These are phyloP conservation scores for Moricandia arvensis DNA, from an alignment of 345 rosid species.

Conservation along the genomic window DNA sequence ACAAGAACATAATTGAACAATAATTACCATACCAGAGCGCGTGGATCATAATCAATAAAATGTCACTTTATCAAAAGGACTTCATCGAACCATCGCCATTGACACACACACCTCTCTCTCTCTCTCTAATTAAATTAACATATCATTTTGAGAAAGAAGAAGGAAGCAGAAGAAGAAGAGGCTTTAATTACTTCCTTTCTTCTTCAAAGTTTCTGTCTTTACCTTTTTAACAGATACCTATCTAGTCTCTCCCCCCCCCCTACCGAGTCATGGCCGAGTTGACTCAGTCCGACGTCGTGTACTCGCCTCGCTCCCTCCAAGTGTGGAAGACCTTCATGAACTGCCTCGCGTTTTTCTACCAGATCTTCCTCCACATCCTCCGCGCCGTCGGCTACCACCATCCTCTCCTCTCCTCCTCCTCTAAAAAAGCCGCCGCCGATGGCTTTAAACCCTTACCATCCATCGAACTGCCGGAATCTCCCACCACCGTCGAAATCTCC, in stretches of 20 bases:
- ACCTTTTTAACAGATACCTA: not conserved
- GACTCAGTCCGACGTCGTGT: constrained; percentile 77
- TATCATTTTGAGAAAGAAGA: not conserved
- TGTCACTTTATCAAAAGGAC: constrained; percentile 2
- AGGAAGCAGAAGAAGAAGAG: not conserved
- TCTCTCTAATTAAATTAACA: not conserved
- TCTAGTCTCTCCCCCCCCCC: not conserved
- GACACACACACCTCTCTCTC: constrained; percentile 8
- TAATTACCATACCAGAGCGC: constrained; percentile 16
- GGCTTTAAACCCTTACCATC: constrained; percentile 72
- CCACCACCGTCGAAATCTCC: constrained; percentile 53
- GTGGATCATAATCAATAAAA: constrained; percentile 19
- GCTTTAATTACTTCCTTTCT: constrained; percentile 21
- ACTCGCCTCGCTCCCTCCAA: constrained; percentile 61
- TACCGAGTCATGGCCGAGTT: constrained; percentile 77
- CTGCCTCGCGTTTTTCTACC: constrained; percentile 82
- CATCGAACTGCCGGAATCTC: constrained; percentile 60
- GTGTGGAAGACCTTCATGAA: constrained; percentile 69
- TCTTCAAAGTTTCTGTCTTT: not conserved
- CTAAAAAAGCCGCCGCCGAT: constrained; percentile 44
- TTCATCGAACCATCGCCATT: constrained; percentile 36
- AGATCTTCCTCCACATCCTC: constrained; percentile 73
- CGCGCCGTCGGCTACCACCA: constrained; percentile 66
- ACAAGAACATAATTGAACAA: not conserved
- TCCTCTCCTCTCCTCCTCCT: constrained; percentile 59